Percentiles rank a stretch among this genome's conserved stretches.
Evolutionary conservation across 306 rosid genomes (phyloP).

Genomic region (Lathyrus aphaca): DNA sequence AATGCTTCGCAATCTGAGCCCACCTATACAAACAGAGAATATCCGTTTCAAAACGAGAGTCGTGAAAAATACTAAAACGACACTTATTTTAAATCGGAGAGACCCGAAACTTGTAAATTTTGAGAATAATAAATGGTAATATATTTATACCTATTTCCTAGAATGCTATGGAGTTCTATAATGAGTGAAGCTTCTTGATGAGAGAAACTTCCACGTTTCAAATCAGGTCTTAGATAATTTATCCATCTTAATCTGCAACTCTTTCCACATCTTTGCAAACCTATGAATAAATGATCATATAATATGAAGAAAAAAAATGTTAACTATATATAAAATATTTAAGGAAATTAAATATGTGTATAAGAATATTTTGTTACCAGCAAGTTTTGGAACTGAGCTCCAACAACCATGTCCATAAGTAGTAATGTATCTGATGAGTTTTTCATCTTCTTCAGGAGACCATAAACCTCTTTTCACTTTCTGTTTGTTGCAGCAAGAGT

Average conservation of each 20-base stretch:
- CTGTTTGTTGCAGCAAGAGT: slow-evolving; percentile 96
- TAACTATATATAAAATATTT: background rate
- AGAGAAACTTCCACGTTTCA: slow-evolving; percentile 97
- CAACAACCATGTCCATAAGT: slow-evolving; percentile 94
- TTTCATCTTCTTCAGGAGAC: slow-evolving; percentile 99
- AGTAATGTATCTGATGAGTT: slow-evolving; percentile 83
- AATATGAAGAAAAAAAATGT: background rate
- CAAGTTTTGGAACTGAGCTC: slow-evolving; percentile 96
- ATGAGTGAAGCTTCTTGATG: slow-evolving; percentile 87
- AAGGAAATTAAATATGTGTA: background rate
- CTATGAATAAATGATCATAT: slow-evolving; percentile 37
- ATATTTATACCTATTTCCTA: slow-evolving; percentile 94
- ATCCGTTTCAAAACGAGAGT: background rate
- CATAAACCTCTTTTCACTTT: slow-evolving; percentile 95
- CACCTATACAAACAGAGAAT: slow-evolving; percentile 54
- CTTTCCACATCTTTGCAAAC: slow-evolving; percentile 91
- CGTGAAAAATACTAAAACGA: no score
- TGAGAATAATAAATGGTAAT: background rate
- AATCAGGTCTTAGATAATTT: slow-evolving; percentile 92
- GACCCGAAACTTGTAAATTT: background rate
- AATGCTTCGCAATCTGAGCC: slow-evolving; percentile 94
- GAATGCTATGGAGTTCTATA: slow-evolving; percentile 83
- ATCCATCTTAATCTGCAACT: slow-evolving; percentile 98
- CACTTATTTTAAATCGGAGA: no score
- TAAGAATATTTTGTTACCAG: slow-evolving; percentile 45